Percentiles rank a stretch among this genome's conserved stretches.
Evolutionary conservation across 2,329 filamentous ascomycete genomes (phyloP).

Genomic region (Exophiala oligosperma): DNA sequence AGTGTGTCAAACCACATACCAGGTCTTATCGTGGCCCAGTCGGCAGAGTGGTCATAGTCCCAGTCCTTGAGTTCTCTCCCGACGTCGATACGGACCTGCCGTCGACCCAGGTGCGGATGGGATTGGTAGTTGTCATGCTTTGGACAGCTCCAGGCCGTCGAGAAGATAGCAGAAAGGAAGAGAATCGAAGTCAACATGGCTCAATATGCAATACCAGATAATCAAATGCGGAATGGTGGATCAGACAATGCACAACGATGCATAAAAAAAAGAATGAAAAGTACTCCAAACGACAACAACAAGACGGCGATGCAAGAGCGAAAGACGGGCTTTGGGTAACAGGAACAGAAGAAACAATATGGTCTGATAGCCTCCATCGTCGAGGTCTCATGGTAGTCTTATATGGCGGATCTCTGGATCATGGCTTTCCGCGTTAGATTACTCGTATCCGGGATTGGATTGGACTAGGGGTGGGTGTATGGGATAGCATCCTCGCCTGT

Average conservation of each 20-base stretch:
- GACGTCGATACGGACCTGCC: constrained; percentile 20
- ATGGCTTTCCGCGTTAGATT: not conserved
- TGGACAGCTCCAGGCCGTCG: constrained; percentile 23
- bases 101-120: constrained; percentile 22
- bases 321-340: not conserved
- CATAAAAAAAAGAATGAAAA: not conserved
- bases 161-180: constrained; percentile 15
- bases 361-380: constrained; percentile 2
- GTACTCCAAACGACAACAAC: not conserved
- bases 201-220: not conserved
- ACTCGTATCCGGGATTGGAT: not conserved
- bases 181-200: constrained; percentile 11
- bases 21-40: constrained; percentile 24
- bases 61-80: constrained; percentile 22
- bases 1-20: constrained; percentile 7
- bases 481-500: constrained; percentile 6
- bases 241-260: not conserved
- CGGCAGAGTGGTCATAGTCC: constrained; percentile 18
- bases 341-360: not conserved
- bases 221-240: constrained; percentile 1
- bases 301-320: not conserved
- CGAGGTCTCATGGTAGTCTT: not conserved
- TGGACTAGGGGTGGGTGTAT: not conserved
- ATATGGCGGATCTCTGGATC: not conserved
- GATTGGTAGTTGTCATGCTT: constrained; percentile 22